Evolutionary conservation across 495 filamentous ascomycete species (phyloP), one percentile per base, ranked within the genome.

Genomic region (Tuber microsphaerosporum): DNA sequence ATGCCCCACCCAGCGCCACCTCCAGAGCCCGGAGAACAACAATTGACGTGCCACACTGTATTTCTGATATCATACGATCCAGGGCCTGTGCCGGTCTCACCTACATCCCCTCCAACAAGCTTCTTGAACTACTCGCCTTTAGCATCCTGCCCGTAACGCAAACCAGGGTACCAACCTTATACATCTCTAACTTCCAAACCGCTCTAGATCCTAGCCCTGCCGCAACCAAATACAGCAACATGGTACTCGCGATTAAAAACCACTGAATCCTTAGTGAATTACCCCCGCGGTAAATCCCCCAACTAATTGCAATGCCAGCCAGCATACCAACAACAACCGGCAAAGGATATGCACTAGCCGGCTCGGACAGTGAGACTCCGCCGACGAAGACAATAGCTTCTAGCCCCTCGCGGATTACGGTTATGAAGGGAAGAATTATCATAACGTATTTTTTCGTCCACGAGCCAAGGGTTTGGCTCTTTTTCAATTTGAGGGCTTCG

Each of bases 21-120:
- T 72, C 90, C 89, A 22, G 91, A 70, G 34, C 86, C 83, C 0
- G 93, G 89, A 73, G 88, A 94, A 83, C 93, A 96, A 85, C 92
- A 97, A 80, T 97, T 96, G 71, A 97, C 89, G 81, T 97, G 94
- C 94, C 94, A 97, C 4, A 97, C 93, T 70, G 89, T 94, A 77
- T 90, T 85, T 42, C 87, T 86, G 77, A 97, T 94, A 82, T 97
- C 90, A 84, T 97, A 97, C 0, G 92, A 95, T 6, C 94, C 94
- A 0, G 94, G 87, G 0, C 94, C 94, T 16, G 88, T 83, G 3
- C 94, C 94, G 1, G 88, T 85, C 82, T 96, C 94, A 0, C 88
- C 86, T 3, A 89, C 89, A 83, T 97, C 94, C 16, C 89, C 88
- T 22, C 93, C 93, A 61, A 91, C 85, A 14, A 82, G 51, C 44